Percentiles rank a stretch among this genome's conserved stretches.
phyloP scores from a whole-genome alignment of 2,329 filamentous ascomycete genomes.

The Nannizzia gypsea region DNA sequence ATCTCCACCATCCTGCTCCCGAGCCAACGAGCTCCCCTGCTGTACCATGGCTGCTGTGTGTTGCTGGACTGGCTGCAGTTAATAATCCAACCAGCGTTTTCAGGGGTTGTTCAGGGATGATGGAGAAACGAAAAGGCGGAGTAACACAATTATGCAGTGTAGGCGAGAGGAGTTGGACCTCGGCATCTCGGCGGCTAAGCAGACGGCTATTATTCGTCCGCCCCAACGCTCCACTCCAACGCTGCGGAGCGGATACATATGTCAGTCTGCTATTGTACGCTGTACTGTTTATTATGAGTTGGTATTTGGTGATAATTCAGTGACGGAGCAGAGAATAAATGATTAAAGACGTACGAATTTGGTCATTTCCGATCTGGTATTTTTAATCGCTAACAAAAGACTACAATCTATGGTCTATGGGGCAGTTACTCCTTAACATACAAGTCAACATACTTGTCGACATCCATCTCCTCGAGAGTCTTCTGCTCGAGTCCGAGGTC shows the following conservation, averaged over 20 bases:
- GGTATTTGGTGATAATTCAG: too few relatives aligned
- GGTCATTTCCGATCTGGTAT: too few relatives aligned
- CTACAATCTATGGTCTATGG: not conserved
- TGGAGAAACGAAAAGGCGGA: not conserved
- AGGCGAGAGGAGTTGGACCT: not conserved
- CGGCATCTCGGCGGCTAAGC: not conserved
- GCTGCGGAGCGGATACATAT: too few relatives aligned
- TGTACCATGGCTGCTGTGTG: not conserved
- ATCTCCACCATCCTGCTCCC: not conserved
- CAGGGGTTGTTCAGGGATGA: not conserved
- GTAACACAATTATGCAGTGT: not conserved
- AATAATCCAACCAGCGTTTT: not conserved
- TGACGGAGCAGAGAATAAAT: too few relatives aligned
- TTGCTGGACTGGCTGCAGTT: not conserved
- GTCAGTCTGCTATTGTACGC: too few relatives aligned
- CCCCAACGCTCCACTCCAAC: too few relatives aligned
- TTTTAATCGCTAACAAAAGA: not conserved
- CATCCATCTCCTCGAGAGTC: slow-evolving; percentile 65
- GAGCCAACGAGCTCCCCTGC: not conserved
- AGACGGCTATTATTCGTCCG: not conserved
- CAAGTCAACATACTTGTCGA: slow-evolving; percentile 89
- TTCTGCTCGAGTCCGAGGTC: slow-evolving; percentile 63
- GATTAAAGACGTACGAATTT: too few relatives aligned
- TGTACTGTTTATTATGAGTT: too few relatives aligned
- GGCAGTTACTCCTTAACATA: slow-evolving; percentile 48